Base-by-base conservation (phyloP, 2,329 filamentous ascomycete genomes). In the Ampelomyces quisqualis region DNA sequence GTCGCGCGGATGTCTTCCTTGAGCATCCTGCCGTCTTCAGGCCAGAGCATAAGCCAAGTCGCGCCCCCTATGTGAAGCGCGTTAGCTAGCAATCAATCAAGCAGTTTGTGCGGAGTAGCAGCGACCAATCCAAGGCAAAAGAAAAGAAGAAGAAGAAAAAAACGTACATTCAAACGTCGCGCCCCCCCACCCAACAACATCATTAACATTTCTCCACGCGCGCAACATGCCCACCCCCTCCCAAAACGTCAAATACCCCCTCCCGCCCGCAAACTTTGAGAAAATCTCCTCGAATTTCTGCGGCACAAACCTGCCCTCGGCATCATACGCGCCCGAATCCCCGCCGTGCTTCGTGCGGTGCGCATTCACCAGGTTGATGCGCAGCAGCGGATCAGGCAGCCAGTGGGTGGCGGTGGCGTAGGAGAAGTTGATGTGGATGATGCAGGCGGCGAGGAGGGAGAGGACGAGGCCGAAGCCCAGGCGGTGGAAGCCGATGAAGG, bases 1-100 rank as follows among this genome's bases (percentile, higher is more conserved):
- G 78, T 64, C 6, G 71, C 57, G n/a, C 76, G 58, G 13, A 79
- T 69, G 38, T 82, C 79, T 31, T 82, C 78, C 62, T 82, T 82
- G 54, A 63, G 70, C 64, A 82, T 72, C 35, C 68, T 67, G 0
- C 79, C 79, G 54, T 82, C 77, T 27, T 73, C 70, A 0, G 79
- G 77, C 74, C 74, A 77, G 5, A 80, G 62, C 30, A 82, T 64
- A 11, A 80, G 52, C 41, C 76, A 79, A 1, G 75, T 75, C 0
- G 75, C 75, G 2, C 71, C 51, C 71, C 72, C 72, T 70, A 53
- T 3, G n/a, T n/a, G n/a, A n/a, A n/a, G n/a, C n/a, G n/a, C n/a
- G n/a, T n/a, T n/a, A n/a, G n/a, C n/a, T 6, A 31, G 2, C 14
- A 13, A n/a, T 40, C 3, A n/a, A n/a, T n/a, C n/a, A n/a, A n/a